phyloP scores from a whole-genome alignment of 306 rosid species.

The Spatholobus suberectus region DNA sequence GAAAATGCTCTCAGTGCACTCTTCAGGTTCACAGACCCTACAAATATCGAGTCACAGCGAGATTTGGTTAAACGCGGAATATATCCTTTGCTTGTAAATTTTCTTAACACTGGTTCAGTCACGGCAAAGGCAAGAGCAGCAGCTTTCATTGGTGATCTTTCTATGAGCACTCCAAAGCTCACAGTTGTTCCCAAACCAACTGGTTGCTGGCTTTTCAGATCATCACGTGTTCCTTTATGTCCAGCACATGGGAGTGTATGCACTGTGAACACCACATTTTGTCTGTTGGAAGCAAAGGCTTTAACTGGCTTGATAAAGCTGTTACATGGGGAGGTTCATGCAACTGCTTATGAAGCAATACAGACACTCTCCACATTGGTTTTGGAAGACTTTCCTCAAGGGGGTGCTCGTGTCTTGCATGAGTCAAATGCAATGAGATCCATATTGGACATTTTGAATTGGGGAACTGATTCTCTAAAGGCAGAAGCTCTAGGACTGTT shows the following conservation, averaged over 20 bases:
- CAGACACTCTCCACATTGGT: constrained; percentile 82
- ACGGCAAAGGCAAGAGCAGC: constrained; percentile 92
- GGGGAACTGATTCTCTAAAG: constrained; percentile 73
- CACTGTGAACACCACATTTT: constrained; percentile 60
- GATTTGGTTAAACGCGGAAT: constrained; percentile 69
- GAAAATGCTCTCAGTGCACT: constrained; percentile 91
- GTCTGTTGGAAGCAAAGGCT: constrained; percentile 74
- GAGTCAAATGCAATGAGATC: constrained; percentile 62
- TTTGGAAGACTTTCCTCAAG: constrained; percentile 62
- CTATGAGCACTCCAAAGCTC: constrained; percentile 69
- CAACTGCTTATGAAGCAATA: constrained; percentile 77
- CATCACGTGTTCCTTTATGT: constrained; percentile 55
- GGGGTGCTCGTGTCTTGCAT: constrained; percentile 73
- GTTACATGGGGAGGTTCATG: constrained; percentile 67
- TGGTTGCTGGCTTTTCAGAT: constrained; percentile 60
- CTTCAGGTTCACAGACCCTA: constrained; percentile 88
- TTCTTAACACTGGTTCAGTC: constrained; percentile 61
- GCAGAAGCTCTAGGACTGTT: constrained; percentile 73
- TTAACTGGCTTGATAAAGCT: constrained; percentile 69
- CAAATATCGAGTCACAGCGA: constrained; percentile 63
- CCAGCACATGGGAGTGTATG: constrained; percentile 70
- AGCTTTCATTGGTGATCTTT: constrained; percentile 82
- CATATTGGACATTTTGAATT: constrained; percentile 61
- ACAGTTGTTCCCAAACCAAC: constrained; percentile 50
- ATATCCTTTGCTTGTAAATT: constrained; percentile 73